Conservation (phyloP, 2,329 filamentous ascomycete species). For the Arthrobotrys megalospora region DNA sequence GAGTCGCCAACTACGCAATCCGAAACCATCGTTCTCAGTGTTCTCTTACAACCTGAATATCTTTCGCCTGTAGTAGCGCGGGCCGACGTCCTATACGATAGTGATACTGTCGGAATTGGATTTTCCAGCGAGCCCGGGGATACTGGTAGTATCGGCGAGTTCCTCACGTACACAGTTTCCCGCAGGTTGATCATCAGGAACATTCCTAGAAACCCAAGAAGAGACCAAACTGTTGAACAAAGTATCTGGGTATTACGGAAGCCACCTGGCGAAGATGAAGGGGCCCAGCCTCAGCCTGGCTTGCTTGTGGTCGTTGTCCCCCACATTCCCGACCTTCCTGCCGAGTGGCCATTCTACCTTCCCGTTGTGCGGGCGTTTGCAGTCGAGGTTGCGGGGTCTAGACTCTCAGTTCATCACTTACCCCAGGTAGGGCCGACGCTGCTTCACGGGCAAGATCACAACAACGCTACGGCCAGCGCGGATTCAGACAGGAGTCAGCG, state of each 20-base stretch:
- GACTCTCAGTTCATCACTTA: slow-evolving; percentile 38
- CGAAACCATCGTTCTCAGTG: slow-evolving; percentile 36
- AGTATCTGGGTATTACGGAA: slow-evolving; percentile 52
- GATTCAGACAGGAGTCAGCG: slow-evolving; percentile 41
- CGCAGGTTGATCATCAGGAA: slow-evolving; percentile 40
- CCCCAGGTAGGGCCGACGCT: background rate
- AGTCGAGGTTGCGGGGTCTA: slow-evolving; percentile 21
- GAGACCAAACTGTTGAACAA: slow-evolving; percentile 38
- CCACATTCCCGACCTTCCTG: slow-evolving; percentile 7
- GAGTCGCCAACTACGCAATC: slow-evolving; percentile 2
- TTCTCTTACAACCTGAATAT: slow-evolving; percentile 58
- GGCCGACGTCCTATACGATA: slow-evolving; percentile 47
- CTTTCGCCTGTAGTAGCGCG: slow-evolving; percentile 48
- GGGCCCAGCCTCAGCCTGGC: background rate
- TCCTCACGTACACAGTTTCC: slow-evolving; percentile 20
- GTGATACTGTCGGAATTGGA: background rate
- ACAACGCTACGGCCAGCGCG: too few relatives aligned
- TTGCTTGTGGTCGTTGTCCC: slow-evolving; percentile 48
- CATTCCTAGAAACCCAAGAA: slow-evolving; percentile 52
- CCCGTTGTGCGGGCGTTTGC: slow-evolving; percentile 46
- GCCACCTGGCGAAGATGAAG: background rate
- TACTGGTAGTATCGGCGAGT: slow-evolving; percentile 34
- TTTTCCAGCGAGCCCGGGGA: background rate
- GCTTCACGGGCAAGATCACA: background rate
- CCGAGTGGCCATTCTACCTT: slow-evolving; percentile 47